Conservation (phyloP, 108 stramenopile genomes). For the Cylindrotheca fusiformis region DNA sequence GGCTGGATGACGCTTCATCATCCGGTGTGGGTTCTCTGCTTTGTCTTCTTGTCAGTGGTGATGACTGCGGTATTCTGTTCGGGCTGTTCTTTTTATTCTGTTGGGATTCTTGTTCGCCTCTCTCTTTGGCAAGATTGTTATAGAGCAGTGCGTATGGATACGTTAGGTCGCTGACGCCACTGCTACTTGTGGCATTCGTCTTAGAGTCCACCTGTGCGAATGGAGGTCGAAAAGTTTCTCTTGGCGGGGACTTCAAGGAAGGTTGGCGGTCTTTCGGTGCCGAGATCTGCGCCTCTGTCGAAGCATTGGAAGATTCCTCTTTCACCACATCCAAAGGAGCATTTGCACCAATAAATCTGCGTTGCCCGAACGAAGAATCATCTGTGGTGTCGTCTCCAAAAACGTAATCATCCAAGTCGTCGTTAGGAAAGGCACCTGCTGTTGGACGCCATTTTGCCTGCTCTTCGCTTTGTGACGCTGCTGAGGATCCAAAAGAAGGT, state of each 20-base stretch:
- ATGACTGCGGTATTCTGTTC: neutral
- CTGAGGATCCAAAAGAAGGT: neutral
- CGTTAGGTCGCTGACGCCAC: neutral
- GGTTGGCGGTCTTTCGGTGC: neutral
- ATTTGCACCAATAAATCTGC: neutral
- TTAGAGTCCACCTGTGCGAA: neutral
- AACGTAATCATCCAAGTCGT: neutral
- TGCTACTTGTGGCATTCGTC: neutral
- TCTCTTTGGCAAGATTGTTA: neutral
- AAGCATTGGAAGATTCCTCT: neutral
- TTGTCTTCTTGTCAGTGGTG: neutral
- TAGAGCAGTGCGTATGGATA: neutral
- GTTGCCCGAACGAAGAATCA: neutral
- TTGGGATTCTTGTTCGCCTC: too few relatives aligned
- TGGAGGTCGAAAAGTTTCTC: neutral
- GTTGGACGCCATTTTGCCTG: neutral
- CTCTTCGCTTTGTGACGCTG: neutral
- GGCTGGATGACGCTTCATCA: neutral
- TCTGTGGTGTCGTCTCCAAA: neutral
- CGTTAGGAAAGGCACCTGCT: neutral
- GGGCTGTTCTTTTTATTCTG: neutral
- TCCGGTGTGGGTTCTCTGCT: neutral
- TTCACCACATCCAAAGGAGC: neutral
- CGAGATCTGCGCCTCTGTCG: neutral
- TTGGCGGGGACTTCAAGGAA: neutral